Evolutionary conservation across 805 yeast species (phyloP), one percentile per base, ranked within the genome.

Genomic region (Kodamaea restingae): DNA sequence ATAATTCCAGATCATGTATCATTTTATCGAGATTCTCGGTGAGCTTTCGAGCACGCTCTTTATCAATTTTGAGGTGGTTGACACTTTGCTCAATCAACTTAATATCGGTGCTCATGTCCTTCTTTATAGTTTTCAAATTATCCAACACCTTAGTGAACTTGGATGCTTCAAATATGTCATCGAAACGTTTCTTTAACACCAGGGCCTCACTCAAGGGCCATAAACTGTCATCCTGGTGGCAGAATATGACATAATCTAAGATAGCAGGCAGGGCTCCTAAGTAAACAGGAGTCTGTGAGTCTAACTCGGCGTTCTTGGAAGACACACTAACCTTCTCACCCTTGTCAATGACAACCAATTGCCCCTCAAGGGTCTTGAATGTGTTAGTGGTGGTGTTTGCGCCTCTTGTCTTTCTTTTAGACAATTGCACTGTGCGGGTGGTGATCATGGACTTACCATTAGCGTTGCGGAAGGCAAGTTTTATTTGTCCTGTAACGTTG

Each of bases 181-280:
- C 98, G 52, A 93, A 95, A 38, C 91, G 75, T 62, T 90, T 90
- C 62, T 93, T 95, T 56, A 93, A 71, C 9, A 75, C 75, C 2
- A 95, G 73, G 1, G 98, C 95, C 60, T 93, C 99, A 49, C 90
- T 78, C 35, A 93, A 68, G 1, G 99, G 99, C 99, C 99, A 93
- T 20, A 88, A 61, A 50, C 91, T 81, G 44, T 93, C 99, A 54
- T 93, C 99, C 58, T 93, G 99, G 55, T 93, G 99, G 54, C 98
- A 91, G 61, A 93, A 93, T 1, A 91, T 81, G 30, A 93, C 98
- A 56, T 88, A 87, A 48, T 91, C 96, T 37, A 93, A 63, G 39
- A 93, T 78, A 0, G 98, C 85, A 42, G 78, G 77, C 0, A 96
- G 84, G 1, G 90, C 95, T 4, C 98, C 99, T 40, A 93, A 67